Conservation (phyloP, 441 rosid genomes). For the Omphalea diandra region DNA sequence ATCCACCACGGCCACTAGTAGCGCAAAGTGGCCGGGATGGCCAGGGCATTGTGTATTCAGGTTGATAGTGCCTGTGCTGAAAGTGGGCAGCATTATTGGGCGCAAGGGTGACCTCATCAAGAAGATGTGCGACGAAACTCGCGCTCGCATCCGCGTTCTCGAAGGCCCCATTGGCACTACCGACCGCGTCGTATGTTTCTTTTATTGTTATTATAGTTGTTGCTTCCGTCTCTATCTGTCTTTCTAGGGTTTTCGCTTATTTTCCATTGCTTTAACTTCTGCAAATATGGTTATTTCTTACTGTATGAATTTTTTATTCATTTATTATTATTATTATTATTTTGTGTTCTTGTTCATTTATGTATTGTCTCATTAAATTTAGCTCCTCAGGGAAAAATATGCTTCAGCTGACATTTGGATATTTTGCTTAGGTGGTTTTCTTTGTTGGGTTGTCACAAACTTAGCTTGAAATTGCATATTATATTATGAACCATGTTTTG, state of each 20-base stretch:
- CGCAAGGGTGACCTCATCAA: slow-evolving; percentile 81
- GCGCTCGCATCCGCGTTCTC: slow-evolving; percentile 81
- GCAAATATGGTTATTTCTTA: too few species aligned
- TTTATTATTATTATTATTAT: too few species aligned
- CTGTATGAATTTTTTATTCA: too few species aligned
- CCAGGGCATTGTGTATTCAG: slow-evolving; percentile 83
- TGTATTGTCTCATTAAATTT: too few species aligned
- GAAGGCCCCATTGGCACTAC: slow-evolving; percentile 56
- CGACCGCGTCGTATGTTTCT: slow-evolving; percentile 64
- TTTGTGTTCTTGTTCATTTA: too few species aligned
- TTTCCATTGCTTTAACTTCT: neutral
- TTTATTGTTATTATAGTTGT: neutral
- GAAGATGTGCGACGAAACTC: slow-evolving; percentile 89
- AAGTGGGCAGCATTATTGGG: slow-evolving; percentile 90
- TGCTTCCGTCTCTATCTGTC: neutral
- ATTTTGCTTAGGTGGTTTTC: too few species aligned
- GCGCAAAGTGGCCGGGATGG: slow-evolving; percentile 78
- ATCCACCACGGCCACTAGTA: neutral
- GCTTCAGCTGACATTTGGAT: too few species aligned
- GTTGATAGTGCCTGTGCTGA: slow-evolving; percentile 65
- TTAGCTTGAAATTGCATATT: too few species aligned
- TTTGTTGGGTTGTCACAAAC: too few species aligned
- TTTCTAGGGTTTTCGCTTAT: neutral
- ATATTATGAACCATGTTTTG: too few species aligned
- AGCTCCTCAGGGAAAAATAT: too few species aligned